These are phyloP conservation scores for Boletellus ananas DNA, from an alignment of 768 basidiomycete genomes.

Conservation along the genomic window DNA sequence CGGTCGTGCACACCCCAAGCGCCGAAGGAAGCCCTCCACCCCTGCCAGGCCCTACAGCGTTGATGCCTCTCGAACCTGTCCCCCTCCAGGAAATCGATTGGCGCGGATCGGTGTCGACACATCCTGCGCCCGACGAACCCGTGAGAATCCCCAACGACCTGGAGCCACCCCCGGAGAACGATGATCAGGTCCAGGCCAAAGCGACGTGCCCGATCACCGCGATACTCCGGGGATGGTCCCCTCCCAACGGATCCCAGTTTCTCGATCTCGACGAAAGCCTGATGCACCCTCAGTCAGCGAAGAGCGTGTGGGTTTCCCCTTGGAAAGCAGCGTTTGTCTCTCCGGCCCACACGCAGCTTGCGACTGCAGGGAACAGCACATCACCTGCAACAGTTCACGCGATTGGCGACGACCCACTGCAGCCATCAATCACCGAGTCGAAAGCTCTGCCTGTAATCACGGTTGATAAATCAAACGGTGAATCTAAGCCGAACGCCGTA, in stretches of 20 bases:
- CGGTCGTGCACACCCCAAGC: slow-evolving; percentile 1
- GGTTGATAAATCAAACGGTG: background rate
- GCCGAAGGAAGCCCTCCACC: slow-evolving; percentile 6
- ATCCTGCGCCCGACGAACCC: background rate
- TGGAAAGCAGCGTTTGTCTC: slow-evolving; percentile 2
- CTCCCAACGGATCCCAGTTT: slow-evolving; percentile 23
- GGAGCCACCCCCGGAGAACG: background rate
- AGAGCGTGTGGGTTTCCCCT: slow-evolving; percentile 4
- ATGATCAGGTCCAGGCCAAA: slow-evolving; percentile 1
- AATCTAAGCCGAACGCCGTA: background rate
- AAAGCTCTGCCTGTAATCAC: background rate
- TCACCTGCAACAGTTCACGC: background rate
- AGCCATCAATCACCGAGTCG: background rate
- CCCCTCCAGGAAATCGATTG: background rate
- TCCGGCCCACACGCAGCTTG: background rate
- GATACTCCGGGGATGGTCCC: slow-evolving; percentile 24
- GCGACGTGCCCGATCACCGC: background rate
- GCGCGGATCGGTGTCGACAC: background rate
- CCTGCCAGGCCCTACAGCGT: background rate
- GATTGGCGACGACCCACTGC: background rate
- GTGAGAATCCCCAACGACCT: background rate
- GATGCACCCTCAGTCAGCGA: slow-evolving; percentile 3
- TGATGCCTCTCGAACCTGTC: background rate
- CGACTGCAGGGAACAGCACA: background rate
- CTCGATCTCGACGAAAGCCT: slow-evolving; percentile 23